phyloP scores from a whole-genome alignment of 768 basidiomycete genomes.

The Leccinum subgranulosum region DNA sequence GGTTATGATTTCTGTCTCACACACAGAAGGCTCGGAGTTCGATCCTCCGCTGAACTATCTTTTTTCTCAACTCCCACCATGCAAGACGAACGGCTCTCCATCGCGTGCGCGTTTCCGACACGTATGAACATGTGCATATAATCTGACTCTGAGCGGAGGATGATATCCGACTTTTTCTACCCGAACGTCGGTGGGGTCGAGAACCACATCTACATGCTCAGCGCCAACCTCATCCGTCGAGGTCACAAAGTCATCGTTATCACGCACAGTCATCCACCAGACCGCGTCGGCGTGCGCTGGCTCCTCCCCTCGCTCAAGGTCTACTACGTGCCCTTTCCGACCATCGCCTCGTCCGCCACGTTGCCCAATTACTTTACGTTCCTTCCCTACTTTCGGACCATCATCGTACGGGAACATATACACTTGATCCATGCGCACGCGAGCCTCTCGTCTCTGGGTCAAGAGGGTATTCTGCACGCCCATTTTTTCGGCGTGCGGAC shows the following conservation, averaged over 20 bases:
- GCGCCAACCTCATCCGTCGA: conserved; percentile 71
- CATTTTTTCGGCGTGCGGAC: conserved; percentile 85
- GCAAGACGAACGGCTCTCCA: conserved; percentile 27
- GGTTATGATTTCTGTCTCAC: conserved; percentile 39
- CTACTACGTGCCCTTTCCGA: conserved; percentile 88
- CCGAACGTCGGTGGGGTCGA: conserved; percentile 95
- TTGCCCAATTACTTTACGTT: conserved; percentile 93
- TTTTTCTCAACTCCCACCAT: conserved; percentile 13
- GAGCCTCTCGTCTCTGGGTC: conserved; percentile 82
- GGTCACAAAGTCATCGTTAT: conserved; percentile 96
- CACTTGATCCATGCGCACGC: conserved; percentile 91
- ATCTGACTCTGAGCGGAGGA: conserved; percentile 42
- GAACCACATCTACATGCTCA: conserved; percentile 92
- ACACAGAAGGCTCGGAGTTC: conserved; percentile 38
- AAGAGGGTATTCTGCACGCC: conserved; percentile 89
- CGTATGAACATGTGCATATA: not conserved
- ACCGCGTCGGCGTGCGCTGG: conserved; percentile 88
- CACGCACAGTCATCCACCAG: conserved; percentile 86
- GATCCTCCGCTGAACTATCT: conserved; percentile 36
- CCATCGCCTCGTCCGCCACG: conserved; percentile 90
- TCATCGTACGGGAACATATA: conserved; percentile 82
- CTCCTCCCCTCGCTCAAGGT: conserved; percentile 85
- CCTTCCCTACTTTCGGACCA: conserved; percentile 87
- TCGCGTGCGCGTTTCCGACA: conserved; percentile 21
- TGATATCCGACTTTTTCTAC: conserved; percentile 97